phyloP scores from a whole-genome alignment of 768 basidiomycete species.

The Amanita polypyramis region DNA sequence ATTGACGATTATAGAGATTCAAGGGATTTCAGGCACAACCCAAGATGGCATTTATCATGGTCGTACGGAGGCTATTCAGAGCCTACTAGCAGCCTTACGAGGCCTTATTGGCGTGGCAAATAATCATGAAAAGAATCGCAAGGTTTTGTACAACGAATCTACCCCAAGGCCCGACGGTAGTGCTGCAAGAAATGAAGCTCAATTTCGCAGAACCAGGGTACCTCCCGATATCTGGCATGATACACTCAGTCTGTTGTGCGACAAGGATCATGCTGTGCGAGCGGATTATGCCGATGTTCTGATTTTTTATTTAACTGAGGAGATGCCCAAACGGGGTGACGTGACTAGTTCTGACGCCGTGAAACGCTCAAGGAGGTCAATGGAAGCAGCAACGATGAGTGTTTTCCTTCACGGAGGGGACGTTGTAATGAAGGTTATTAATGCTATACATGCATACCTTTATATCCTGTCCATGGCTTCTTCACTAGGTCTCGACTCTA shows the following conservation, averaged over 20 bases:
- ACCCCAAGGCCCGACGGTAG: constrained; percentile 18
- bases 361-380: constrained; percentile 32
- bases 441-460: constrained; percentile 71
- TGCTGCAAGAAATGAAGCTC: constrained; percentile 18
- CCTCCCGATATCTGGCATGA: constrained; percentile 88
- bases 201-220: constrained; percentile 54
- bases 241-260: constrained; percentile 76
- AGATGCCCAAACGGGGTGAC: constrained; percentile 60
- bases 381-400: constrained; percentile 36
- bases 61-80: constrained; percentile 58
- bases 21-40: constrained; percentile 37
- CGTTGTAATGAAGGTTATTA: constrained; percentile 58
- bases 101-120: constrained; percentile 63
- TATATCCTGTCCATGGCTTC: constrained; percentile 72
- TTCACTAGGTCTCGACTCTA: constrained; percentile 38
- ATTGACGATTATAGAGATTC: constrained; percentile 59
- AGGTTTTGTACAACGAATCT: constrained; percentile 12
- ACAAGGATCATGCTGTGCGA: constrained; percentile 66
- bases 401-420: constrained; percentile 47
- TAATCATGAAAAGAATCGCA: constrained; percentile 23
- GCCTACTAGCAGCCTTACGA: constrained; percentile 56
- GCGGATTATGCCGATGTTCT: constrained; percentile 67
- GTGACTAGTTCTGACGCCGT: constrained; percentile 32
- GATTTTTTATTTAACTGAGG: constrained; percentile 65
- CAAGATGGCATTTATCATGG: constrained; percentile 21